phyloP scores from a whole-genome alignment of 2,329 filamentous ascomycete genomes.

The Lachnellula arida region DNA sequence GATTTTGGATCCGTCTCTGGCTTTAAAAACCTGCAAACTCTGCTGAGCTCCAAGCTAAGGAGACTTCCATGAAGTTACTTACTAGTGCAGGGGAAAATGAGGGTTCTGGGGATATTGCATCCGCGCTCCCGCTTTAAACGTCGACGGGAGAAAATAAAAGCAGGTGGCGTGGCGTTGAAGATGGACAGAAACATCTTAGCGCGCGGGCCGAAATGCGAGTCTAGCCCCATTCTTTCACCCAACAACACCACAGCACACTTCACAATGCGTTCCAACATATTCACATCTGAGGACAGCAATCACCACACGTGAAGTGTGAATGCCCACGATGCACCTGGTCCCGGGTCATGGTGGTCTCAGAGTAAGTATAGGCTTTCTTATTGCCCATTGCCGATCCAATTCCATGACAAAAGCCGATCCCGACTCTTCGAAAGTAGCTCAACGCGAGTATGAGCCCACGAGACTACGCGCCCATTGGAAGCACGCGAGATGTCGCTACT shows the following conservation, averaged over 20 bases:
- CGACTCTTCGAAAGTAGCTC: conserved; percentile 14
- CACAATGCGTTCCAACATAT: neutral
- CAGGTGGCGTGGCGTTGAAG: too few species aligned
- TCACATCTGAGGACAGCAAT: neutral
- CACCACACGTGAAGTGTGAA: neutral
- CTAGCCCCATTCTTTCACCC: neutral
- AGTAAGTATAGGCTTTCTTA: conserved; percentile 7
- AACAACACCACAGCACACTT: neutral
- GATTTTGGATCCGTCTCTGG: too few species aligned
- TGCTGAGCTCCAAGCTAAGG: too few species aligned
- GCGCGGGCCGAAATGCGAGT: neutral
- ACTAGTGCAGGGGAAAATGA: neutral
- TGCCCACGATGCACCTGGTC: neutral
- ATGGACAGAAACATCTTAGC: neutral
- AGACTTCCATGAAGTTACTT: too few species aligned
- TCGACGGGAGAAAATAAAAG: too few species aligned
- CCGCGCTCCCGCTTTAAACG: too few species aligned
- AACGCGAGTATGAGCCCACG: conserved; percentile 19
- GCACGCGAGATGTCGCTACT: neutral
- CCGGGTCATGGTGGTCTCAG: neutral
- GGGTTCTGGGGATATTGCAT: conserved; percentile 4
- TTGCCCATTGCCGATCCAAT: neutral
- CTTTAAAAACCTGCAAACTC: too few species aligned
- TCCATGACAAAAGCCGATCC: neutral
- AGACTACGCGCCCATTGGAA: conserved; percentile 14